These are phyloP conservation scores for Boletellus deceptivus DNA, from an alignment of 1,284 basidiomycete genomes.

Conservation along the genomic window DNA sequence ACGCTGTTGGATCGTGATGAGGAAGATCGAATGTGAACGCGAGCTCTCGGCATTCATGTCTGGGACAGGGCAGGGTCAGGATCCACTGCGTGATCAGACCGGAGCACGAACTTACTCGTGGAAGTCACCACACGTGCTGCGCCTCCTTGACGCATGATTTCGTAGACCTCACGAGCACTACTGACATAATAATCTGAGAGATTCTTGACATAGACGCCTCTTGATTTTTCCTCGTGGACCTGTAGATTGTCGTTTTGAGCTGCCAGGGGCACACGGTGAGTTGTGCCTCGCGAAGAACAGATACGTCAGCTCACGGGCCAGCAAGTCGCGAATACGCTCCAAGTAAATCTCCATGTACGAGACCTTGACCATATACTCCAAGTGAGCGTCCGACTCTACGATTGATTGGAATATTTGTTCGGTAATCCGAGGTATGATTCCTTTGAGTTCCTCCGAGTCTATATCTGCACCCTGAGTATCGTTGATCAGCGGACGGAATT, in stretches of 20 bases:
- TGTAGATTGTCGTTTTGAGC: conserved; percentile 99
- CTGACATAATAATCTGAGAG: conserved; percentile 98
- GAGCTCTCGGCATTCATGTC: conserved; percentile 99
- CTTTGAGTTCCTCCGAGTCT: conserved; percentile 87
- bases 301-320: conserved; percentile 74
- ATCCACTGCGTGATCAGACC: neutral
- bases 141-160: conserved; percentile 98
- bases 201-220: conserved; percentile 98
- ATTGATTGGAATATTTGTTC: conserved; percentile 99
- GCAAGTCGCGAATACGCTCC: conserved; percentile 92
- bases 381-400: conserved; percentile 88
- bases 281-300: neutral
- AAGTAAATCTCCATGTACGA: conserved; percentile 99
- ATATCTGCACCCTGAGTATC: conserved; percentile 87
- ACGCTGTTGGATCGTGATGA: conserved; percentile 95
- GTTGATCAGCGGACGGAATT: conserved; percentile 13
- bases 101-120: conserved; percentile 67
- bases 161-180: conserved; percentile 94
- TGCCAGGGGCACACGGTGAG: conserved; percentile 34
- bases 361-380: conserved; percentile 99
- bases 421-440: conserved; percentile 97
- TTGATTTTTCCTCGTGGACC: conserved; percentile 97
- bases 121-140: conserved; percentile 90
- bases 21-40: conserved; percentile 98
- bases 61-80: conserved; percentile 36